Evolutionary conservation across 441 rosid species (phyloP), one percentile per base, ranked within the genome.

Genomic region (Gossypium lobatum): DNA sequence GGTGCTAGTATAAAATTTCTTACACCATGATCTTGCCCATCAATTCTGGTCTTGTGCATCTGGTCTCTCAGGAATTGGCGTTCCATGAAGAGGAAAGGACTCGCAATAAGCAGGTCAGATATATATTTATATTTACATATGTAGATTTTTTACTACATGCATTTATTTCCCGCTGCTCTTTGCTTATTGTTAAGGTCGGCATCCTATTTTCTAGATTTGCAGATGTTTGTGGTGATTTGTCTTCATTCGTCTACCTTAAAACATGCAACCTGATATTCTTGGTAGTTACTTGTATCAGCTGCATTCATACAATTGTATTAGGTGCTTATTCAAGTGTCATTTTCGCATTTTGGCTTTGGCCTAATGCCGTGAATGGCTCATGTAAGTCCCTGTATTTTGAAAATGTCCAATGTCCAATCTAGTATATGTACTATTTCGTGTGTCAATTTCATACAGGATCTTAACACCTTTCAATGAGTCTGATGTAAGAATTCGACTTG

Each of bases 1-100:
- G 60, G 23, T 64, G 52, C 28, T 46, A 26, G 25, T 16, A 16
- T 23, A 55, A 72, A 39, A 72, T 57, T 62, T 48, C 14, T 68
- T 61, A 28, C 61, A 11, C 26, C 21, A 45, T 53, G 28, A 55
- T 68, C 76, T 67, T 45, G 17, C 75, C 37, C 26, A 67, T 79
- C 48, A 68, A 34, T 21, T 73, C 60, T 79, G 74, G 54, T 74
- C 71, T 75, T 52, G 68, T 58, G 73, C 71, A 17, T 72, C 64
- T 80, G 71, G 31, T 70, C 75, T 79, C 80, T 79, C 80, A 90
- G 93, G 93, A 90, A 55, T 75, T 86, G 80, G 86, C 86, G 55
- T 86, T 88, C 77, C 88, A 76, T 76, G 90, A 87, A 76, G 95
- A 88, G 63, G 95, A 90, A 28, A 78, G 82, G 77, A 85, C 83